phyloP scores from a whole-genome alignment of 495 filamentous ascomycete genomes.

The Melanomma pulvis-pyrius region DNA sequence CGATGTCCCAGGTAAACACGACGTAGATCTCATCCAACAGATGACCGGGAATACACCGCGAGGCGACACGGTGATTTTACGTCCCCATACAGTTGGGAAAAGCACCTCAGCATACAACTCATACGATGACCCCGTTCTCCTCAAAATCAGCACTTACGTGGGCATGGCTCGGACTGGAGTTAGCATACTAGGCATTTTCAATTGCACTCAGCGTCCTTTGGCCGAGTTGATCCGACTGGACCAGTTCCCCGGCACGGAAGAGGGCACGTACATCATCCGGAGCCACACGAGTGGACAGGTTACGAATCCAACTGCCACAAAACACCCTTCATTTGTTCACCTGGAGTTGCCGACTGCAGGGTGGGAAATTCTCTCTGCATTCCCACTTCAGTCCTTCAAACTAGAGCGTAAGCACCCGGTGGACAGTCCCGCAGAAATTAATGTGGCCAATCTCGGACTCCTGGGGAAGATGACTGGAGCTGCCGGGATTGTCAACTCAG shows the following conservation, averaged over 20 bases:
- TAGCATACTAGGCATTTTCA: slow-evolving; percentile 82
- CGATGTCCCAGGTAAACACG: slow-evolving; percentile 80
- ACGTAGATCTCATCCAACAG: slow-evolving; percentile 70
- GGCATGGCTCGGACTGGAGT: slow-evolving; percentile 67
- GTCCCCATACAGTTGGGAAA: slow-evolving; percentile 71
- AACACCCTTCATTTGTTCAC: slow-evolving; percentile 49
- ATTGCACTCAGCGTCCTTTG: slow-evolving; percentile 60
- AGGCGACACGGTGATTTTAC: slow-evolving; percentile 73
- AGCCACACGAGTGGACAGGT: slow-evolving; percentile 70
- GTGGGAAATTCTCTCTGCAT: slow-evolving; percentile 82
- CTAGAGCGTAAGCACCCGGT: slow-evolving; percentile 43
- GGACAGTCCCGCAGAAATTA: slow-evolving; percentile 14
- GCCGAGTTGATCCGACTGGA: slow-evolving; percentile 68
- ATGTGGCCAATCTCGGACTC: slow-evolving; percentile 73
- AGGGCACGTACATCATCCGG: slow-evolving; percentile 67
- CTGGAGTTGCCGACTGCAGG: slow-evolving; percentile 64
- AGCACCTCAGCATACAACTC: slow-evolving; percentile 70
- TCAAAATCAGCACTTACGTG: slow-evolving; percentile 77
- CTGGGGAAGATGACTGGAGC: slow-evolving; percentile 88
- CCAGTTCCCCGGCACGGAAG: slow-evolving; percentile 70
- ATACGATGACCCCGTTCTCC: slow-evolving; percentile 70
- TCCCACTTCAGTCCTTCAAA: slow-evolving; percentile 62
- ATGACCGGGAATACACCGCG: slow-evolving; percentile 71
- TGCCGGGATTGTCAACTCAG: slow-evolving; percentile 68
- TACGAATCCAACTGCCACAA: slow-evolving; percentile 49